Conservation (phyloP, 305 asterid species). For the Fraxinus nigra region DNA sequence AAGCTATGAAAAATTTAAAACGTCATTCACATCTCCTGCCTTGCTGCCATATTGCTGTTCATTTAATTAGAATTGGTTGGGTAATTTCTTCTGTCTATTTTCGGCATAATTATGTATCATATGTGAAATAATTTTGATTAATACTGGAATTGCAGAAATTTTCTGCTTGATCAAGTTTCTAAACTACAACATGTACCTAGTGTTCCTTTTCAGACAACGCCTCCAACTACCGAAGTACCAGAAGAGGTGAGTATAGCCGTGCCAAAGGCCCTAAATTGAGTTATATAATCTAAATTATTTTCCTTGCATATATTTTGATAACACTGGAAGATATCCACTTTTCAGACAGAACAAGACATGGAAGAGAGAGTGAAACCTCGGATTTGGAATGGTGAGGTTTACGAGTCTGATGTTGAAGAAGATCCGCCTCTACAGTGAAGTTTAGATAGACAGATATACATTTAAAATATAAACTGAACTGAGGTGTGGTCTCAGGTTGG, state of each 20-base stretch:
- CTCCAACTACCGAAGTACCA: constrained; percentile 62
- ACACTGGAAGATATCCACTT: not conserved
- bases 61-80: not conserved
- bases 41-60: not conserved
- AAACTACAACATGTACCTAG: constrained; percentile 78
- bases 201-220: constrained; percentile 66
- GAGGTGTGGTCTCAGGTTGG: not conserved
- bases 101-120: not conserved
- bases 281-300: not conserved
- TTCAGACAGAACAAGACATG: constrained; percentile 44
- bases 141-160: constrained; percentile 48
- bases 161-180: constrained; percentile 69
- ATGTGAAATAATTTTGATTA: constrained; percentile 8
- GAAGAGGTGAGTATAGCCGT: constrained; percentile 51
- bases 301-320: constrained; percentile 13
- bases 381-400: constrained; percentile 37
- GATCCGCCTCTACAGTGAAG: constrained; percentile 26
- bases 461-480: not conserved
- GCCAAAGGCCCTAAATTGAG: not conserved
- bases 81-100: not conserved
- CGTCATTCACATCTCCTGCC: not conserved
- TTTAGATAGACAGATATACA: not conserved
- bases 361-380: constrained; percentile 33
- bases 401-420: constrained; percentile 51
- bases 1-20: not conserved